phyloP scores from a whole-genome alignment of 306 rosid genomes.

The Vigna nakashimae region DNA sequence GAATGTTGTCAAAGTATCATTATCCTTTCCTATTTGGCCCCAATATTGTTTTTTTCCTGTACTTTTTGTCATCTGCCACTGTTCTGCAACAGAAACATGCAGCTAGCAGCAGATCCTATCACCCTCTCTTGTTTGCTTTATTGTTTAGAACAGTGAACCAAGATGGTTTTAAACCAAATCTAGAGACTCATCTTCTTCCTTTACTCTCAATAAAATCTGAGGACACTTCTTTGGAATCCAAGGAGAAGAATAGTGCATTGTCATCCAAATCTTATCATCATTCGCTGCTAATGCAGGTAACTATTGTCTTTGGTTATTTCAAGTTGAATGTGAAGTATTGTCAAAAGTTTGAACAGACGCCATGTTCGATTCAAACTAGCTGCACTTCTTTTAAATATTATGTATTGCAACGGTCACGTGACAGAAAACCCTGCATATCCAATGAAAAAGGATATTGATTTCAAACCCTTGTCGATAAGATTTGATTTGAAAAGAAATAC shows the following conservation, averaged over 20 bases:
- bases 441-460: slow-evolving; percentile 1
- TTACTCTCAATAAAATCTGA: slow-evolving; percentile 75
- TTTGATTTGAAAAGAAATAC: too few relatives aligned
- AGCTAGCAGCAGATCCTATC: slow-evolving; percentile 32
- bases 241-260: slow-evolving; percentile 57
- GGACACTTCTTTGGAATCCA: slow-evolving; percentile 65
- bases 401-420: background rate
- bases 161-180: slow-evolving; percentile 96
- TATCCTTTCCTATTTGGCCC: background rate
- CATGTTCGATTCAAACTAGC: background rate
- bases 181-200: slow-evolving; percentile 91
- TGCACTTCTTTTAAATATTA: slow-evolving; percentile 4
- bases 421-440: background rate
- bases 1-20: too few relatives aligned
- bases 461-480: background rate
- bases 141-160: slow-evolving; percentile 89
- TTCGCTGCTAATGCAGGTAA: slow-evolving; percentile 79
- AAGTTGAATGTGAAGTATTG: slow-evolving; percentile 14
- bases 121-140: slow-evolving; percentile 39
- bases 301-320: slow-evolving; percentile 27
- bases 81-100: slow-evolving; percentile 29
- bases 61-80: background rate
- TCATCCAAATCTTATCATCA: slow-evolving; percentile 74
- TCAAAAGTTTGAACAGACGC: slow-evolving; percentile 24
- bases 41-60: background rate